These are phyloP conservation scores for Parmales sp. DNA, from an alignment of 108 stramenopile genomes.

Conservation along the genomic window DNA sequence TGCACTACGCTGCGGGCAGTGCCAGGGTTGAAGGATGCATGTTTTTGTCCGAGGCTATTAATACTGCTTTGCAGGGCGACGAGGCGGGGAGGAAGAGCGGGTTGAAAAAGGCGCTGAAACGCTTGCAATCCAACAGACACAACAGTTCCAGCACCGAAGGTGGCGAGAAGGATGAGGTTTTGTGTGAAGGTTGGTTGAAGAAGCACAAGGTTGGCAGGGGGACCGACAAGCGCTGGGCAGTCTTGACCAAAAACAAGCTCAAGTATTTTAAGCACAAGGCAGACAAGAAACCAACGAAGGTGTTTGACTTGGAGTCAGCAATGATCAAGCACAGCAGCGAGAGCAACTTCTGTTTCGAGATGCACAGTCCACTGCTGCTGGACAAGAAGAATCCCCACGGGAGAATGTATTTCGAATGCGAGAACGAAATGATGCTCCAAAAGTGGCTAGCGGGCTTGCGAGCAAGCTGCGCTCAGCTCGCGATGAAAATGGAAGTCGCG, in stretches of 20 bases:
- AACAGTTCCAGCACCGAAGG: background rate
- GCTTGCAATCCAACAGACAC: background rate
- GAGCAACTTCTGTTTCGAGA: background rate
- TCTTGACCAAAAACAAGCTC: background rate
- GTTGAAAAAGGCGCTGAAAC: background rate
- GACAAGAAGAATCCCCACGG: constrained; percentile 10
- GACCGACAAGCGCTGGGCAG: background rate
- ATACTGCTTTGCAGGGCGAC: background rate
- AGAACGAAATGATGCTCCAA: background rate
- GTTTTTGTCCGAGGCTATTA: background rate
- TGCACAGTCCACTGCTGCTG: background rate
- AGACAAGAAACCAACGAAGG: background rate
- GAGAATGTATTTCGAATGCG: background rate
- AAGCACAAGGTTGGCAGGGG: constrained; percentile 6
- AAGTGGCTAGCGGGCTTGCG: background rate
- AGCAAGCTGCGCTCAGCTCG: background rate
- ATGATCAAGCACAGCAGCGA: constrained; percentile 1
- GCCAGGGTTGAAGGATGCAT: background rate
- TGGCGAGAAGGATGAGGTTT: background rate
- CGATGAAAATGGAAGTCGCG: background rate
- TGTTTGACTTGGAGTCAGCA: background rate
- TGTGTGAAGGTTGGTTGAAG: background rate
- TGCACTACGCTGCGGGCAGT: constrained; percentile 2
- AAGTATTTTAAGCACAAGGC: background rate
- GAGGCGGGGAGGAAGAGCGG: background rate